Conservation (phyloP, 345 rosid species). For the Raphanus sativus region DNA sequence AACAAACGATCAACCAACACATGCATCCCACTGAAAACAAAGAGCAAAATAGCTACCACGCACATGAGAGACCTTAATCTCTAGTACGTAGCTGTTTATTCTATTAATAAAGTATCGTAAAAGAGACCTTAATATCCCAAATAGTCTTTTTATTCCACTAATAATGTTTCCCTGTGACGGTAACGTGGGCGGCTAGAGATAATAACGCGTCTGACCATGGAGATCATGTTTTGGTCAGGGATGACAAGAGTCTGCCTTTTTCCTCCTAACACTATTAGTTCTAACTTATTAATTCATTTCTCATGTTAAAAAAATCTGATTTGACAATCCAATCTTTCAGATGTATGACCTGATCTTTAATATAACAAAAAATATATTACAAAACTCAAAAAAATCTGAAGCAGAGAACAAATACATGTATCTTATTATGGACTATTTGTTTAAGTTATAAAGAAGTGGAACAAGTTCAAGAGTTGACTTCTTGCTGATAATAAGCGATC, state of each 20-base stretch:
- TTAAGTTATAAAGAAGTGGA: neutral
- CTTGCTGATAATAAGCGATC: conserved; percentile 12
- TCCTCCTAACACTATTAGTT: neutral
- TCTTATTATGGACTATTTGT: neutral
- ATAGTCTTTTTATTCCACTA: neutral
- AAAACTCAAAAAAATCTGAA: neutral
- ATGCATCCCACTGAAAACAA: neutral
- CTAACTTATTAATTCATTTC: neutral
- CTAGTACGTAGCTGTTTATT: neutral
- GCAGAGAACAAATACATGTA: neutral
- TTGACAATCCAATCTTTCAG: neutral
- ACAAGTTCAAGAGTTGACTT: conserved; percentile 41
- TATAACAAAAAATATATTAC: neutral
- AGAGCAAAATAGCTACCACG: neutral
- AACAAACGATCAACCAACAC: neutral
- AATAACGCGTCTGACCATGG: neutral
- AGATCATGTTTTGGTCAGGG: neutral
- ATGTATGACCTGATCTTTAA: conserved; percentile 1
- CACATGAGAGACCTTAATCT: neutral
- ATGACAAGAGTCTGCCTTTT: neutral
- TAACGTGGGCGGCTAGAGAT: neutral
- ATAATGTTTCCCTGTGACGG: neutral
- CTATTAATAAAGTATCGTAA: too few relatives aligned
- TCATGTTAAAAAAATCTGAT: neutral
- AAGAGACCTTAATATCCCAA: neutral